phyloP scores from a whole-genome alignment of 2,329 filamentous ascomycete species.

The Sporothrix variecibatus region DNA sequence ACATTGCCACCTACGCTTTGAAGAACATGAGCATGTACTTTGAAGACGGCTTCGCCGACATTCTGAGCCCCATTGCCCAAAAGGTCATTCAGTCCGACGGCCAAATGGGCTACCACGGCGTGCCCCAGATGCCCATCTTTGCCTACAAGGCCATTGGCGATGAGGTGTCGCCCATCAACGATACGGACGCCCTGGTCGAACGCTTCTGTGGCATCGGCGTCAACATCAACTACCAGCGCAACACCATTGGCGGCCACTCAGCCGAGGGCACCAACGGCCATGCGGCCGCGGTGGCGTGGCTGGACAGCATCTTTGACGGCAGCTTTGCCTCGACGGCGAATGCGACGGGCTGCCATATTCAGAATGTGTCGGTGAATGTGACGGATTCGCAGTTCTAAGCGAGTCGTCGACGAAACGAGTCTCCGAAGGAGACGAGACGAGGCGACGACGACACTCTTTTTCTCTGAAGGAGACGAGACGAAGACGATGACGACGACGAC shows the following conservation, averaged over 20 bases:
- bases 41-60: constrained; percentile 37
- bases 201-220: constrained; percentile 42
- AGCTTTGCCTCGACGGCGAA: constrained; percentile 23
- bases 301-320: constrained; percentile 32
- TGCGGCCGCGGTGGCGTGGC: constrained; percentile 32
- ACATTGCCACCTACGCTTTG: constrained; percentile 36
- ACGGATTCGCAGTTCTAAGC: constrained; percentile 21
- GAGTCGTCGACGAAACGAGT: neutral
- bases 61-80: constrained; percentile 30
- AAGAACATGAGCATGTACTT: constrained; percentile 47
- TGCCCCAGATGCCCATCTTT: constrained; percentile 49
- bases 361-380: constrained; percentile 25
- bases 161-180: constrained; percentile 44
- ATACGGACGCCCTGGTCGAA: constrained; percentile 41
- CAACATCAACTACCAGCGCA: constrained; percentile 48
- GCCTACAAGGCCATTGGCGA: constrained; percentile 51
- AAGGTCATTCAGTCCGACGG: constrained; percentile 38
- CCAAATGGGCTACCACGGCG: constrained; percentile 42
- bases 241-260: constrained; percentile 45
- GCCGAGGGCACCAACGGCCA: constrained; percentile 37
- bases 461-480: neutral
- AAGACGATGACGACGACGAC: neutral
- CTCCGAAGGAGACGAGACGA: neutral
- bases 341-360: constrained; percentile 27
- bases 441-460: neutral